A percentile compares a stretch with the other conserved stretches of the same genome.
Conservation (phyloP, 2,329 filamentous ascomycete genomes). For the Botrytis pseudocinerea region DNA sequence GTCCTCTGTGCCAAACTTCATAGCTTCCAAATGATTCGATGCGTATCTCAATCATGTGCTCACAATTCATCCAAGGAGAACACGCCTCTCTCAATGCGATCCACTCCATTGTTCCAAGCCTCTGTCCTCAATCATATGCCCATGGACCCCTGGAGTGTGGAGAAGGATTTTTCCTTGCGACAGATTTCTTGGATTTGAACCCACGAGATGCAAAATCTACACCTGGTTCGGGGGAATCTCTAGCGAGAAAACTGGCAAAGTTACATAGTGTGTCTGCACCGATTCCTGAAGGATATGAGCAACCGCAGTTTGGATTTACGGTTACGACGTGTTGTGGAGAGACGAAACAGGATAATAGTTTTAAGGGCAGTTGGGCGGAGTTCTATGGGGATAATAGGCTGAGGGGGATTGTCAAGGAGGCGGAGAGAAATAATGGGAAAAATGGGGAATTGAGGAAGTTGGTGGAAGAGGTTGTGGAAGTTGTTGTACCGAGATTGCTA, state of each 20-base stretch:
- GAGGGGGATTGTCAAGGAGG: conserved; percentile 60
- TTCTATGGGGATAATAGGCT: conserved; percentile 82
- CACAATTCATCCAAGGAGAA: conserved; percentile 59
- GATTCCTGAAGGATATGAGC: conserved; percentile 56
- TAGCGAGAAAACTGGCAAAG: conserved; percentile 75
- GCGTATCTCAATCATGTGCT: conserved; percentile 12
- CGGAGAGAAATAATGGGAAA: conserved; percentile 60
- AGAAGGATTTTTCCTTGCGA: conserved; percentile 57
- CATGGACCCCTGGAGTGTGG: conserved; percentile 59
- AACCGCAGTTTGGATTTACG: conserved; percentile 77
- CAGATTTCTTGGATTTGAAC: conserved; percentile 75
- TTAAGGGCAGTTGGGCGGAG: conserved; percentile 72
- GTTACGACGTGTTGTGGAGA: conserved; percentile 84
- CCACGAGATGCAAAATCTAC: conserved; percentile 35
- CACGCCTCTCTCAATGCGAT: conserved; percentile 83
- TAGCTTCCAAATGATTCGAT: neutral
- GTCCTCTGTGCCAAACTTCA: conserved; percentile 4
- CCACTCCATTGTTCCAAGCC: conserved; percentile 65
- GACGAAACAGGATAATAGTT: conserved; percentile 78
- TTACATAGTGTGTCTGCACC: conserved; percentile 78
- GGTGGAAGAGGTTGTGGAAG: conserved; percentile 62
- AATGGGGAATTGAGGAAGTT: conserved; percentile 62
- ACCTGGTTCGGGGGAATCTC: conserved; percentile 46
- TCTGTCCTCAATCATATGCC: conserved; percentile 75
- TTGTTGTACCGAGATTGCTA: conserved; percentile 75